These are phyloP conservation scores for Dorcoceras hygrometricum DNA, from an alignment of 257 asterid species.

Conservation along the genomic window DNA sequence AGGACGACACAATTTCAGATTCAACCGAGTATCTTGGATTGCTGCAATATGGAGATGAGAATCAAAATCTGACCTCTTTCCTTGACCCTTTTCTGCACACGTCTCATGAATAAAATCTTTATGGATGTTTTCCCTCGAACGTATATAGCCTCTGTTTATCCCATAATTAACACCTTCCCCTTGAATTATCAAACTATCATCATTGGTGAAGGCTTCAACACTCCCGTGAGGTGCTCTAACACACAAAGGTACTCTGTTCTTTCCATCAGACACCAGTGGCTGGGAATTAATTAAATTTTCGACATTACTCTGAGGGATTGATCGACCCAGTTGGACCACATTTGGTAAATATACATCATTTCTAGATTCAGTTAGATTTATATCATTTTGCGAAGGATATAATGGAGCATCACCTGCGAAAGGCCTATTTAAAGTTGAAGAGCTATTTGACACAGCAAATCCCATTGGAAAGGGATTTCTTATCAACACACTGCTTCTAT, in stretches of 20 bases:
- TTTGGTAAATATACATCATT: slow-evolving; percentile 31
- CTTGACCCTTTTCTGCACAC: slow-evolving; percentile 34
- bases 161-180: slow-evolving; percentile 40
- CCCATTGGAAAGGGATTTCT: slow-evolving; percentile 36
- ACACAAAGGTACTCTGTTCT: slow-evolving; percentile 31
- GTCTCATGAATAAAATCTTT: slow-evolving; percentile 31
- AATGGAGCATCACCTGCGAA: slow-evolving; percentile 26
- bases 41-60: slow-evolving; percentile 27
- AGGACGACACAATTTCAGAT: slow-evolving; percentile 29
- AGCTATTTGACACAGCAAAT: slow-evolving; percentile 28
- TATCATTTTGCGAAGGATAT: slow-evolving; percentile 35
- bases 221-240: slow-evolving; percentile 38
- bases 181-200: slow-evolving; percentile 51
- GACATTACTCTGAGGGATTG: slow-evolving; percentile 26
- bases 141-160: slow-evolving; percentile 33
- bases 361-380: slow-evolving; percentile 30
- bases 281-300: slow-evolving; percentile 33
- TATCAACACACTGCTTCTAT: slow-evolving; percentile 26
- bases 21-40: slow-evolving; percentile 28
- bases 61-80: slow-evolving; percentile 35
- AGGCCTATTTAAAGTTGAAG: slow-evolving; percentile 32
- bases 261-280: slow-evolving; percentile 30
- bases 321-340: slow-evolving; percentile 30
- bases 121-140: slow-evolving; percentile 25
- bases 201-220: slow-evolving; percentile 35